These are phyloP conservation scores for Gyrodon lividus DNA, from an alignment of 768 basidiomycete genomes.

Conservation along the genomic window DNA sequence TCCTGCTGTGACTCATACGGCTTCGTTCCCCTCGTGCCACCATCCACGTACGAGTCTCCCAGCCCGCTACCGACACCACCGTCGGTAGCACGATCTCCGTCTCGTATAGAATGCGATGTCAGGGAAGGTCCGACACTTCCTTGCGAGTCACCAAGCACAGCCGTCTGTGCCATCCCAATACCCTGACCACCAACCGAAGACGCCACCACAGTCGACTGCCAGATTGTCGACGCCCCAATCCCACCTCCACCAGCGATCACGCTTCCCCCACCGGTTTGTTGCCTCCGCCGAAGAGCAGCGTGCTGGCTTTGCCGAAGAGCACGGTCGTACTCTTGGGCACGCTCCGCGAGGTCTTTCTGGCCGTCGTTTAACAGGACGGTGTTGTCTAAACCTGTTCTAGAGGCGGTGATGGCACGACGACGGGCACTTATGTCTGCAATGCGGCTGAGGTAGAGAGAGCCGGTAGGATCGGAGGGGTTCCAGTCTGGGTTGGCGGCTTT, in stretches of 20 bases:
- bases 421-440: constrained; percentile 69
- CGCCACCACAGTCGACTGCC: constrained; percentile 44
- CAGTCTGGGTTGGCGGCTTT: constrained; percentile 96
- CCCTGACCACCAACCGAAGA: constrained; percentile 39
- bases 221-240: constrained; percentile 47
- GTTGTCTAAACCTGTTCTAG: constrained; percentile 27
- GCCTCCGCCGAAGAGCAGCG: constrained; percentile 45
- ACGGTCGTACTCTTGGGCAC: constrained; percentile 72
- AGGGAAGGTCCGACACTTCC: constrained; percentile 41
- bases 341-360: constrained; percentile 45
- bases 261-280: constrained; percentile 22
- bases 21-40: constrained; percentile 41
- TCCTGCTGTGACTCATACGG: constrained; percentile 41
- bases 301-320: constrained; percentile 70
- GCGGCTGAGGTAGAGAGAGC: constrained; percentile 85
- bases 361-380: constrained; percentile 30
- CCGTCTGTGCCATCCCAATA: constrained; percentile 62
- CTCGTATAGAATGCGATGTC: constrained; percentile 28
- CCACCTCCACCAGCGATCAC: constrained; percentile 43
- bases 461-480: constrained; percentile 87
- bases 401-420: constrained; percentile 33
- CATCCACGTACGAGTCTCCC: constrained; percentile 75
- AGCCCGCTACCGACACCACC: constrained; percentile 62
- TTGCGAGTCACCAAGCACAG: constrained; percentile 74
- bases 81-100: constrained; percentile 50